Conservation (phyloP, 805 yeast genomes). For the Candida nitratophila region DNA sequence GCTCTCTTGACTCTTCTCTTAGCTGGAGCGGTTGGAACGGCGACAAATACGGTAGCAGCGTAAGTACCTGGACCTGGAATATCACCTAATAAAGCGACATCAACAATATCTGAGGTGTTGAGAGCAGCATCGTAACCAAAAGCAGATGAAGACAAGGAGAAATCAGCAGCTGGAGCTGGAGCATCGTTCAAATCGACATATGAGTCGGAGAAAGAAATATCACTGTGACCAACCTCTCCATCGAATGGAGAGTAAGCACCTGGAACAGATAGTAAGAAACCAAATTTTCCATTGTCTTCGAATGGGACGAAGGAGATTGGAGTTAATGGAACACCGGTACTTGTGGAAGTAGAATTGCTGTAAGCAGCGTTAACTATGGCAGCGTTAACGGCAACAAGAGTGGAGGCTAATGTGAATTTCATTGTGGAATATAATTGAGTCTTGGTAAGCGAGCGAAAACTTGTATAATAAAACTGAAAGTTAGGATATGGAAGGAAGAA, state of each 20-base stretch:
- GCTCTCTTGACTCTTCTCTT: background rate
- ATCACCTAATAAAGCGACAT: background rate
- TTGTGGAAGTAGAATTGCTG: background rate
- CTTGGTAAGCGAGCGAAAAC: background rate
- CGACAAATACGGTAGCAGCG: background rate
- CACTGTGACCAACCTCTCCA: background rate
- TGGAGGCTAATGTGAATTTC: background rate
- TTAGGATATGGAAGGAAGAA: background rate
- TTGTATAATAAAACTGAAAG: too few species aligned
- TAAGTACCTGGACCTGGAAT: background rate
- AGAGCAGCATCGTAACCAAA: background rate
- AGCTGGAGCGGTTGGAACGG: background rate
- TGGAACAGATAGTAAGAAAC: constrained; percentile 1
- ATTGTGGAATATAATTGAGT: background rate
- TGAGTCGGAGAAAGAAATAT: background rate
- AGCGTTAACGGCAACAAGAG: background rate
- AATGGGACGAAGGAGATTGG: background rate
- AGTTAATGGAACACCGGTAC: background rate
- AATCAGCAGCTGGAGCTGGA: constrained; percentile 12
- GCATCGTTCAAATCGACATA: background rate
- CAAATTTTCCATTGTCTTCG: background rate
- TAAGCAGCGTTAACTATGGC: background rate
- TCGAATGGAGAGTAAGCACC: background rate
- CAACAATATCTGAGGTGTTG: background rate
- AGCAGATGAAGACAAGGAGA: background rate